Conservation (phyloP, 1,284 basidiomycete species). For the Irpex sp. region DNA sequence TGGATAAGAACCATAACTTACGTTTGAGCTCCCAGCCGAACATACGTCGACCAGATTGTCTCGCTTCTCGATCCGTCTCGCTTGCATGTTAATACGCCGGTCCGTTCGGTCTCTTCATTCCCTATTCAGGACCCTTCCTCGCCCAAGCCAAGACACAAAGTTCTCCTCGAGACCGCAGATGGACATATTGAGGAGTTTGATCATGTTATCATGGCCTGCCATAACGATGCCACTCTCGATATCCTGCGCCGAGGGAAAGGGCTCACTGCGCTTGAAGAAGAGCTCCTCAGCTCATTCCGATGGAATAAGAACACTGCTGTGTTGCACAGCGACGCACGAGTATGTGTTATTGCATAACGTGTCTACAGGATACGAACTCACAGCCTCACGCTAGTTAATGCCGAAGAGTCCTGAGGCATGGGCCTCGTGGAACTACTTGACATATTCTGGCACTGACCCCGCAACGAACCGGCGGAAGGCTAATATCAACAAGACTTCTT, state of each 20-base stretch:
- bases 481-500: slow-evolving; percentile 1
- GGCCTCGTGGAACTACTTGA: slow-evolving; percentile 2
- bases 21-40: neutral
- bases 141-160: neutral
- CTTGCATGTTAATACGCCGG: neutral
- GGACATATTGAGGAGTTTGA: neutral
- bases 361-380: neutral
- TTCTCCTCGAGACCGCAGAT: neutral
- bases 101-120: neutral
- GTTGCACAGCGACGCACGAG: neutral
- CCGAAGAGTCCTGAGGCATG: slow-evolving; percentile 1
- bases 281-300: neutral
- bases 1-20: neutral
- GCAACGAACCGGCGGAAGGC: neutral
- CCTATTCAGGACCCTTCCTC: neutral
- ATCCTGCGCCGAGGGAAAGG: slow-evolving; percentile 1
- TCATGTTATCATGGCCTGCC: neutral
- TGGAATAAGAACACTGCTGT: slow-evolving; percentile 1
- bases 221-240: neutral
- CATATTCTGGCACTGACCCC: neutral
- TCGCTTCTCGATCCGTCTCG: slow-evolving; percentile 1
- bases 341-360: neutral
- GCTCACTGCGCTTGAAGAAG: neutral
- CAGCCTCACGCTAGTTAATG: neutral
- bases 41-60: neutral